Evolutionary conservation across 805 yeast genomes (phyloP), one percentile per base, ranked within the genome.

Genomic region (Candida dajiaensis): DNA sequence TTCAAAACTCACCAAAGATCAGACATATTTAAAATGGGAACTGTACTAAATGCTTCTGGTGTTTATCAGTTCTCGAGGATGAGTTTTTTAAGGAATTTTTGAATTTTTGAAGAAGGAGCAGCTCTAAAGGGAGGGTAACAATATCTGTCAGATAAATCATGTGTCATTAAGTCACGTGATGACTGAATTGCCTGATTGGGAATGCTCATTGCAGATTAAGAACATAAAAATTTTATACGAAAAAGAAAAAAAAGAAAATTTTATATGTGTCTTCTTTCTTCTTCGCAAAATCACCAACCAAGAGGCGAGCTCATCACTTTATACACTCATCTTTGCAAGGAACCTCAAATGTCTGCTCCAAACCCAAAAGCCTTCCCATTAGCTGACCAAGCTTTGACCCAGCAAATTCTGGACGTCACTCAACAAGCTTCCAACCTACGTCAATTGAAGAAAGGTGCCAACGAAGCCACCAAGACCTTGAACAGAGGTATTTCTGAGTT

Each of bases 401-500:
- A 94, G 77, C 97, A 92, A 76, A 92, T 94, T 72, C 80, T 94
- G 67, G 98, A 94, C 65, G 90, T 94, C 68, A 94, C 88, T 63
- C 99, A 94, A 77, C 99, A 94, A 77, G 89, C 97, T 52, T 90
- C 95, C 64, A 89, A 86, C 76, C 81, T 94, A 69, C 89, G 98
- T 79, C 99, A 94, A 76, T 82, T 94, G 72, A 94, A 94, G 81
- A 94, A 94, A 74, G 99, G 99, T 74, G 99, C 99, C 61, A 94
- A 94, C 72, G 99, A 94, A 77, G 96, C 98, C 66, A 94, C 97
- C 74, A 92, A 92, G 81, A 92, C 97, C 63, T 81, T 92, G 75
- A 92, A 92, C 86, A 87, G 98, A 80, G 99, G 99, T 83, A 92
- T 92, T 66, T 87, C 97, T 63, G 99, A 92, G 77, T 92, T 92